Base-by-base conservation (phyloP, 2,329 filamentous ascomycete genomes). In the Alternaria triticina region DNA sequence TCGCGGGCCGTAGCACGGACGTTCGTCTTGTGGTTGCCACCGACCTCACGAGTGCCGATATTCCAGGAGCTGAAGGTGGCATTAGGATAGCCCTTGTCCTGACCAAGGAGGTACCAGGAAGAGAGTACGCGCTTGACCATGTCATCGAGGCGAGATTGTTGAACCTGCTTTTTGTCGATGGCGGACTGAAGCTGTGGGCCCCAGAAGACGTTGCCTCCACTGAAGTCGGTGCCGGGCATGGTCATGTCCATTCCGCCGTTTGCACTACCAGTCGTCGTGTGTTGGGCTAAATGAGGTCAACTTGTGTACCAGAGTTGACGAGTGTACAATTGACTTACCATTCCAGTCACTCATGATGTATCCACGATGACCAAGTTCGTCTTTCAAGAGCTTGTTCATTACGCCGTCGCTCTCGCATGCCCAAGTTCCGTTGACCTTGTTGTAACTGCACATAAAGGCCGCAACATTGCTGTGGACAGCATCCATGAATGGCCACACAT, bases 401-500 rank as follows among this genome's bases (percentile, higher is more conserved):
- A 83, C 63, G 15, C 65, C 80, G 54, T 81, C 81, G 70, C 85
- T 86, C 67, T 85, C 81, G 72, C 86, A 87, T 5, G 81, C 79
- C 67, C 83, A 86, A 1, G 82, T 83, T 30, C 82, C 82, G 68
- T 86, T 86, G 57, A 86, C 69, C 59, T 77, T 78, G 59, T 78
- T 79, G 64, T 79, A 79, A 46, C 71, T 65, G 74, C 83, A 85
- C 84, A 86, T 86, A 13, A 85, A 73, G 3, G 80, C 80, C 12
- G 81, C 78, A 50, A 91, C 89, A 11, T 90, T 90, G 9, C 90
- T 90, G 59, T 84, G 84, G 57, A 93, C 86, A 1, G 89, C 89
- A 72, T 94, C 90, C 25, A 87, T 90, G 73, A 94, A 94, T 0
- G 91, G 91, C 91, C 91, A 94, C 25, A 90, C 82, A 74, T 93